Base-by-base conservation (phyloP, 164 flowering plant species). In the Paratinospora sagittata region DNA sequence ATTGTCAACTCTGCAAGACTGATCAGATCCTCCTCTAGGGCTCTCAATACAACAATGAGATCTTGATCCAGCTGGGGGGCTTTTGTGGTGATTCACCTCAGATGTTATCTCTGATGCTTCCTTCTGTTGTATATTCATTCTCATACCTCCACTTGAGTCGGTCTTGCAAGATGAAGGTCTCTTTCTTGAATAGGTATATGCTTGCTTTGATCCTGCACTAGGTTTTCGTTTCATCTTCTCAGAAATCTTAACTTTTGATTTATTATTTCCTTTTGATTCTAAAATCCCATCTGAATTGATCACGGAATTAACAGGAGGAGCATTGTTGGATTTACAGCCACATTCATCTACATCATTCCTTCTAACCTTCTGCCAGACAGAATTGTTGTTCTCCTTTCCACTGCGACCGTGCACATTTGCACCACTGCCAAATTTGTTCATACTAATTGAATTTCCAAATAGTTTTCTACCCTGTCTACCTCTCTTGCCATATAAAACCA, bases 291-390 rank as follows among this genome's bases (percentile, higher is more conserved):
- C 66, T 16, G 36, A 34, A 10, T 70, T 65, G 73, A 62, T 47
- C 67, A 73, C 80, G 37, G 75, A 64, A 67, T 66, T 36, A 63
- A 58, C 73, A 27, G 73, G 11, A 72, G 67, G 66, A 36, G 1
- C 66, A 34, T 70, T 73, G 80, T 74, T 83, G 39, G 45, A 3
- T 26, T 80, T 80, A 66, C 37, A 67, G 68, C n/a, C 69, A 65
- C 69, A 63, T 36, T 62, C 84, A 67, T 72, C 52, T 5, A 41
- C 67, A 73, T 68, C 70, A 68, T 70, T 81, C 74, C 55, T 81
- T 66, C 57, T 81, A 62, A 85, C 87, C 79, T 77, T 84, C 81
- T 82, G 82, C 89, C 92, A 86, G 37, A 86, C 78, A 75, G 85
- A 77, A 78, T 78, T 80, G 70, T 63, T 77, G 68, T 81, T 85